Evolutionary conservation across 345 rosid species (phyloP).

Genomic region (Populus nigra): DNA sequence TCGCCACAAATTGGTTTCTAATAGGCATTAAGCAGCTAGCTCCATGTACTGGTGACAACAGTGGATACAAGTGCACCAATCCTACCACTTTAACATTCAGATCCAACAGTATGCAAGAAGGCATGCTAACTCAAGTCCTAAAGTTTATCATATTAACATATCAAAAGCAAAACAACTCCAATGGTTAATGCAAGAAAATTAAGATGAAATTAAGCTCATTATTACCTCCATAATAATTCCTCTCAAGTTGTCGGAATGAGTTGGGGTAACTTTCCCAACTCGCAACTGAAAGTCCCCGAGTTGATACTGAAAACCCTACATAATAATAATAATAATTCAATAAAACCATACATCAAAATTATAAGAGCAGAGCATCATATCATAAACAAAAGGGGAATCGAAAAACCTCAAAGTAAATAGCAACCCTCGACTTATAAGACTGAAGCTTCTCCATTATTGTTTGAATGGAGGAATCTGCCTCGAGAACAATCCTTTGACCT

Average conservation of each 20-base stretch:
- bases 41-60: neutral
- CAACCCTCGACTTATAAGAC: constrained; percentile 73
- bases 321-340: neutral
- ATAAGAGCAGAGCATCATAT: neutral
- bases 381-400: neutral
- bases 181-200: neutral
- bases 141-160: neutral
- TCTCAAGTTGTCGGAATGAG: constrained; percentile 76
- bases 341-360: neutral
- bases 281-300: constrained; percentile 84
- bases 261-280: constrained; percentile 84
- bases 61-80: neutral
- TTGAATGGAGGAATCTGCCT: constrained; percentile 79
- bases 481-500: constrained; percentile 62
- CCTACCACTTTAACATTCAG: neutral
- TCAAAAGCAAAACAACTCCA: neutral
- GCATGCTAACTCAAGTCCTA: neutral
- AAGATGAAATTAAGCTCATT: neutral
- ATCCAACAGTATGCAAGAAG: neutral
- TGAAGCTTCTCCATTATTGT: constrained; percentile 93
- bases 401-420: constrained; percentile 69
- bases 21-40: neutral
- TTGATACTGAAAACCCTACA: constrained; percentile 82
- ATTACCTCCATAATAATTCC: constrained; percentile 93
- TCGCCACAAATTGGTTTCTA: neutral